Evolutionary conservation across 139 green algal species (phyloP).

Genomic region (Micractinium sp.): DNA sequence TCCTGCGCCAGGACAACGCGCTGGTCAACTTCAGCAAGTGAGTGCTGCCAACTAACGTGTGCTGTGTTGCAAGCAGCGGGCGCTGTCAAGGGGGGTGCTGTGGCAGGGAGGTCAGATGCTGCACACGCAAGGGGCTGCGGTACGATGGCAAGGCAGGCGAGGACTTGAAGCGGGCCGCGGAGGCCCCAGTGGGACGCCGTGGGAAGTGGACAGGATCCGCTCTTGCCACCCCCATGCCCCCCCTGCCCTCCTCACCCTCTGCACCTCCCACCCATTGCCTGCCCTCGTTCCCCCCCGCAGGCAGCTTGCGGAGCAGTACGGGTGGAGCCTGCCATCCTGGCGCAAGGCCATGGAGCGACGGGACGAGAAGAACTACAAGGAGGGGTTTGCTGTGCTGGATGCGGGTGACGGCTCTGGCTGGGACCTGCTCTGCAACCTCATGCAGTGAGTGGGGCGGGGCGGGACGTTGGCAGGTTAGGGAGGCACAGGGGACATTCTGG

Average conservation of each 20-base stretch:
- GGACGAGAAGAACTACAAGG: constrained; percentile 52
- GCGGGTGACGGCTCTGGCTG: constrained; percentile 70
- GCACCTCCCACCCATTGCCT: neutral
- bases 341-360: constrained; percentile 60
- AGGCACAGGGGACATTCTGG: no score
- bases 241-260: neutral
- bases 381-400: constrained; percentile 84
- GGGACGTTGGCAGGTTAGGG: no score
- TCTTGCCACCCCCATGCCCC: no score
- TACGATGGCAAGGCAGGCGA: no score
- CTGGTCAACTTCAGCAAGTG: constrained; percentile 77
- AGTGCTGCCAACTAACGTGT: neutral
- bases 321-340: constrained; percentile 71
- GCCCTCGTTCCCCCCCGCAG: constrained; percentile 6
- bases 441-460: constrained; percentile 30
- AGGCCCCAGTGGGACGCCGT: no score
- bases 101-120: no score
- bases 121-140: no score
- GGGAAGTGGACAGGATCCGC: no score
- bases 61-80: neutral
- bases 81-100: neutral
- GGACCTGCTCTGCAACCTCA: constrained; percentile 65
- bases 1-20: constrained; percentile 76
- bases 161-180: no score
- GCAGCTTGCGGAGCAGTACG: constrained; percentile 55